phyloP scores from a whole-genome alignment of 306 rosid species.

The Vigna hirtella region DNA sequence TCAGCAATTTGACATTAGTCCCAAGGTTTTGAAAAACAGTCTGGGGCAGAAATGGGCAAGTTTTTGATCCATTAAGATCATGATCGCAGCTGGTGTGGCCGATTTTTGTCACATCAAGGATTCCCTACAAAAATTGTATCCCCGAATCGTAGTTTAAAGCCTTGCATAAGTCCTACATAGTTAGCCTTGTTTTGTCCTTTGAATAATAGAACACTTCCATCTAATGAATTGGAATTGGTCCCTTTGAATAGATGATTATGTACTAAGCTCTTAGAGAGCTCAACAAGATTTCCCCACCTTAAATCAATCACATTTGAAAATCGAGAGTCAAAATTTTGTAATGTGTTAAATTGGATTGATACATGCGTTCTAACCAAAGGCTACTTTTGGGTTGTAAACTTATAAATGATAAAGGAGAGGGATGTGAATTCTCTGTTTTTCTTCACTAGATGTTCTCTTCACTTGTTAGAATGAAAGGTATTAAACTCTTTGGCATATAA shows the following conservation, averaged over 20 bases:
- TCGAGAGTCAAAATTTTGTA: conserved; percentile 2
- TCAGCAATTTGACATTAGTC: too few species aligned
- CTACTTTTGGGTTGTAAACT: conserved; percentile 30
- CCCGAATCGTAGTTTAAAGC: neutral
- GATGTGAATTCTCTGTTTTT: conserved; percentile 26
- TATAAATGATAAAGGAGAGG: conserved; percentile 10
- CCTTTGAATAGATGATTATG: neutral
- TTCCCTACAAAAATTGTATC: neutral
- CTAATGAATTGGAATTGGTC: conserved; percentile 34
- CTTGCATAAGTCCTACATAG: neutral
- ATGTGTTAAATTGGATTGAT: conserved; percentile 28
- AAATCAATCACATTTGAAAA: conserved; percentile 6
- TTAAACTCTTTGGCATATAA: conserved; percentile 2
- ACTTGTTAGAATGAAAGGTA: conserved; percentile 15
- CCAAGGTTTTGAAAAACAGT: too few species aligned
- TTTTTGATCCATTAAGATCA: too few species aligned
- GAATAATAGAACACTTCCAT: neutral
- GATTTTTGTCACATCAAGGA: neutral
- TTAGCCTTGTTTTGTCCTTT: conserved; percentile 1
- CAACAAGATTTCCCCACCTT: neutral
- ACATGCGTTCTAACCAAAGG: conserved; percentile 10
- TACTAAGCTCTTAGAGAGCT: conserved; percentile 22
- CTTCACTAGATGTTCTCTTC: neutral
- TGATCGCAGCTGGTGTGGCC: too few species aligned
- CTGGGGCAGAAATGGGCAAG: too few species aligned